Percentiles rank a stretch among this genome's conserved stretches.
These are phyloP conservation scores for Krasilnikovozyma curviuscula DNA, from an alignment of 768 basidiomycete genomes.

Conservation along the genomic window DNA sequence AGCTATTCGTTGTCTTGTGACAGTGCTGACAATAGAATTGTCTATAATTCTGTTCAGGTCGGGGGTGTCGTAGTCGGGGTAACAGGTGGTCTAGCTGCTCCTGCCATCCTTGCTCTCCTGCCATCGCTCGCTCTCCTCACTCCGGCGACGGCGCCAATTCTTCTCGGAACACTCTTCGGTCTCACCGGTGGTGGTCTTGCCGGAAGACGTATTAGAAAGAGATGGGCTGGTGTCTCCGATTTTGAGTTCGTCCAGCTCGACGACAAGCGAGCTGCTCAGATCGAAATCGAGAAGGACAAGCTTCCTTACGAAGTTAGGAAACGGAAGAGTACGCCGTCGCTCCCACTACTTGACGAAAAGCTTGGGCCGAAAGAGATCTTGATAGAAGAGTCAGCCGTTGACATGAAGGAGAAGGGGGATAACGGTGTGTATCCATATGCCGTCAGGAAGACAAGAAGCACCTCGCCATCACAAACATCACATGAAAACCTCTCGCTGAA, in stretches of 20 bases:
- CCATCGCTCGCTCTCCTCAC: conserved; percentile 24
- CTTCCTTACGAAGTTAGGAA: too few relatives aligned
- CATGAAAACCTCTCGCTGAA: background rate
- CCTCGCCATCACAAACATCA: background rate
- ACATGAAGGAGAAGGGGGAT: too few relatives aligned
- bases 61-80: conserved; percentile 29
- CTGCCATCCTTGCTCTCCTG: conserved; percentile 27
- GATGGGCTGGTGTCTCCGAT: conserved; percentile 29
- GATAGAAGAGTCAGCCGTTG: too few relatives aligned
- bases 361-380: too few relatives aligned
- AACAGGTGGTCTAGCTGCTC: conserved; percentile 30
- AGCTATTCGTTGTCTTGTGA: background rate
- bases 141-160: conserved; percentile 25
- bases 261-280: conserved; percentile 17
- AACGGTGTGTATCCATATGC: too few relatives aligned
- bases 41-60: conserved; percentile 1
- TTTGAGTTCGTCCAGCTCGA: conserved; percentile 29
- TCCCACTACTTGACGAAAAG: too few relatives aligned
- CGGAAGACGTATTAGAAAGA: conserved; percentile 24
- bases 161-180: conserved; percentile 29
- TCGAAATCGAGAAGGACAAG: too few relatives aligned
- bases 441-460: conserved; percentile 1
- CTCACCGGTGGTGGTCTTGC: conserved; percentile 29
- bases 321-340: too few relatives aligned
- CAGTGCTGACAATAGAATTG: too few relatives aligned